phyloP scores from a whole-genome alignment of 441 rosid species.

The Geranium incanum region DNA sequence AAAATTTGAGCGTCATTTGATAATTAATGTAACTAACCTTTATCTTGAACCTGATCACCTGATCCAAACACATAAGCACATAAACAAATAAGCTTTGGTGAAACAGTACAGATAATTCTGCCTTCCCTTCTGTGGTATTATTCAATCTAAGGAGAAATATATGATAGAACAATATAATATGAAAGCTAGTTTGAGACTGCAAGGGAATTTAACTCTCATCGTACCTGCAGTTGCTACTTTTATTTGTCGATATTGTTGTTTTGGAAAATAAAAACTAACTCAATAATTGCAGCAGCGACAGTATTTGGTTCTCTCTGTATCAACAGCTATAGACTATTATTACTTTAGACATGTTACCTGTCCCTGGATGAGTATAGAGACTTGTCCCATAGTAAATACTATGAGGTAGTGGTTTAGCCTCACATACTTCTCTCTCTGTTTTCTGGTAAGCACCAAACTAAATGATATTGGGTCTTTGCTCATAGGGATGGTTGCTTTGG shows the following conservation, averaged over 20 bases:
- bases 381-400: background rate
- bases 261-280: background rate
- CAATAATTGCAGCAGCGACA: background rate
- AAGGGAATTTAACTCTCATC: background rate
- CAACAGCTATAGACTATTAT: background rate
- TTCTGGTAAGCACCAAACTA: background rate
- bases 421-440: background rate
- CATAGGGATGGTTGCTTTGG: background rate
- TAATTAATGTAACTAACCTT: conserved; percentile 2
- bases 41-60: too few relatives aligned
- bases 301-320: background rate
- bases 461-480: background rate
- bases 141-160: background rate
- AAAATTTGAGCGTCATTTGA: background rate
- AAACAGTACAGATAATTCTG: too few relatives aligned
- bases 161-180: background rate
- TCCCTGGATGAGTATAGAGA: background rate
- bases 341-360: background rate
- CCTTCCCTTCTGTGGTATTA: background rate
- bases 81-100: too few relatives aligned
- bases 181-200: background rate
- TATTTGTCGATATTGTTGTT: background rate
- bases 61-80: too few relatives aligned
- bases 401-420: background rate
- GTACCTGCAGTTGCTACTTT: background rate